A percentile compares a stretch with the other conserved stretches of the same genome.
phyloP scores from a whole-genome alignment of 2,329 filamentous ascomycete genomes.

The Aspergillus ustus region DNA sequence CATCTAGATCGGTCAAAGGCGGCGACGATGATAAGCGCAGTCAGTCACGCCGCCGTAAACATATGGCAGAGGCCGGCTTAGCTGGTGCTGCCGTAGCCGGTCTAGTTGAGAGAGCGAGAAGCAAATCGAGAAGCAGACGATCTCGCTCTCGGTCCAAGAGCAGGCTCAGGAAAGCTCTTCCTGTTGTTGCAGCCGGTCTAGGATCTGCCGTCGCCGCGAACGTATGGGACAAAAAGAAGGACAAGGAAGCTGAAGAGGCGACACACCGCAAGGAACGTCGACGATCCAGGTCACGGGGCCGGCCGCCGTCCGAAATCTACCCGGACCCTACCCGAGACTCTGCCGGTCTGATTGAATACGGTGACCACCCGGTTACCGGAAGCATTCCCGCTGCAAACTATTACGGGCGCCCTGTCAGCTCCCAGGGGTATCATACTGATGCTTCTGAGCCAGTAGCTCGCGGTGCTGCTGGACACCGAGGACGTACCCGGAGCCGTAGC shows the following conservation, averaged over 20 bases:
- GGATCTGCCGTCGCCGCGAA: conserved; percentile 65
- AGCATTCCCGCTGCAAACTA: conserved; percentile 55
- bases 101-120: conserved; percentile 62
- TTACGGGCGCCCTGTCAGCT: conserved; percentile 48
- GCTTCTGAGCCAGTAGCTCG: conserved; percentile 49
- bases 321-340: conserved; percentile 47
- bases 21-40: conserved; percentile 38
- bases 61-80: conserved; percentile 65
- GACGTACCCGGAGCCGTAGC: conserved; percentile 54
- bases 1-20: conserved; percentile 29
- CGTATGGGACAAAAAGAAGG: conserved; percentile 67
- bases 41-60: conserved; percentile 58
- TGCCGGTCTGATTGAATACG: conserved; percentile 66
- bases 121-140: conserved; percentile 58
- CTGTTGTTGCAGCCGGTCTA: conserved; percentile 64
- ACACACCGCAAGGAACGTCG: conserved; percentile 40
- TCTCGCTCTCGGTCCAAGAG: conserved; percentile 58
- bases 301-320: conserved; percentile 45
- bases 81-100: conserved; percentile 66
- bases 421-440: conserved; percentile 45
- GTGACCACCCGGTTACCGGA: conserved; percentile 64
- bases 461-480: conserved; percentile 36
- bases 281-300: conserved; percentile 54
- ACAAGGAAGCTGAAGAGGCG: conserved; percentile 51
- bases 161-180: conserved; percentile 60